Base-by-base conservation (phyloP, 2,329 filamentous ascomycete genomes). In the Esteya vermicola region DNA sequence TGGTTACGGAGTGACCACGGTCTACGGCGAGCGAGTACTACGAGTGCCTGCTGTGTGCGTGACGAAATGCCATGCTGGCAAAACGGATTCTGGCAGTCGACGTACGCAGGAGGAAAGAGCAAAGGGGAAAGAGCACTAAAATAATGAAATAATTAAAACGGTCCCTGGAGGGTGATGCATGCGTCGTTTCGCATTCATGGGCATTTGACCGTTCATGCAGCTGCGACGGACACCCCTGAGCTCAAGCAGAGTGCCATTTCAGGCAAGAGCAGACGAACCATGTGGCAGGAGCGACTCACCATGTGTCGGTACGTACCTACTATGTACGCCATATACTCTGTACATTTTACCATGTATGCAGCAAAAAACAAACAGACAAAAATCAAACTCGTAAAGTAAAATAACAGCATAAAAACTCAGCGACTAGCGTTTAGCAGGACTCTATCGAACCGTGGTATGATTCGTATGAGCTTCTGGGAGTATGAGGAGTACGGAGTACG, bases 161-260 rank as follows among this genome's bases (percentile, higher is more conserved):
- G 28, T n/a, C n/a, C n/a, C n/a, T n/a, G n/a, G 10, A 14, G 32
- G 22, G 31, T 47, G 45, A 47, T 27, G 45, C 45, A 43, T 32
- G 21, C 25, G 13, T 30, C 38, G 45, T 47, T 47, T 47, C 45
- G 45, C 37, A 43, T 43, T 41, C 27, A 22, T 23, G 30, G 25
- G 4, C 35, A 39, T 38, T 28, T 31, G 39, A 34, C 28, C 31
- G 34, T 39, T 44, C 38, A 43, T 46, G 44, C 44, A 33, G 44
- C 25, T n/a, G 23, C 39, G 16, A 42, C 26, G 28, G 30, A 35
- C 43, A 33, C 34, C 37, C 30, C 41, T 37, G 40, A 18, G 9
- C 20, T 38, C 36, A 18, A 8, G n/a, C 6, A 25, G 36, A 12
- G 27, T 32, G 28, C 36, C 36, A 23, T 32, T 32, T 25, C 32